Evolutionary conservation across 805 yeast genomes (phyloP).

Genomic region (Torulaspora franciscae): DNA sequence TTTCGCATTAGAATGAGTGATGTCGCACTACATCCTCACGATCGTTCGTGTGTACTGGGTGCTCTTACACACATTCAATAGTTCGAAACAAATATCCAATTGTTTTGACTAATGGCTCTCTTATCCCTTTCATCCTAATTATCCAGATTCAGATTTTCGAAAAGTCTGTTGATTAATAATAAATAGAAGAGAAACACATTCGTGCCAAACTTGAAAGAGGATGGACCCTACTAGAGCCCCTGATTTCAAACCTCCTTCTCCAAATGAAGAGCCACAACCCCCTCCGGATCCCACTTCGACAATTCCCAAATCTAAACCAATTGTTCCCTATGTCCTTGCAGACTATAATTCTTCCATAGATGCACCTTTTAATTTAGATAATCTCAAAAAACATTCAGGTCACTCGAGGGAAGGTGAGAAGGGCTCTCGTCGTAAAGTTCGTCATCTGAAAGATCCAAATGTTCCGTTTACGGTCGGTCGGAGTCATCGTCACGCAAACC

Average conservation of each 20-base stretch:
- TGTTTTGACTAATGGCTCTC: too few species aligned
- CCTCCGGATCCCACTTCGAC: constrained; percentile 59
- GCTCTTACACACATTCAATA: neutral
- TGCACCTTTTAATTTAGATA: constrained; percentile 46
- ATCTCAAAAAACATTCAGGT: constrained; percentile 3
- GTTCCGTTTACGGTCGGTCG: constrained; percentile 9
- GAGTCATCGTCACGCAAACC: constrained; percentile 11
- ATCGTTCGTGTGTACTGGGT: neutral
- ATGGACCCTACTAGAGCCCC: constrained; percentile 97
- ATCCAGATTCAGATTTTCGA: too few species aligned
- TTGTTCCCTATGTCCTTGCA: constrained; percentile 72
- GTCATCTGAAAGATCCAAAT: constrained; percentile 4
- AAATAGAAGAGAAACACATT: neutral
- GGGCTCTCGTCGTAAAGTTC: neutral
- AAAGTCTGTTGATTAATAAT: too few species aligned
- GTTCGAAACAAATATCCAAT: neutral
- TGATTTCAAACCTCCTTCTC: constrained; percentile 79
- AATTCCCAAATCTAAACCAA: constrained; percentile 72
- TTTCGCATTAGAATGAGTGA: neutral
- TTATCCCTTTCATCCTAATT: too few species aligned
- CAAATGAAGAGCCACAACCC: constrained; percentile 56
- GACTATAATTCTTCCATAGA: constrained; percentile 67
- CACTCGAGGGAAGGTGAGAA: neutral
- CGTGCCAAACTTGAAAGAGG: neutral
- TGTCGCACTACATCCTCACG: neutral